Conservation (phyloP, 257 asterid genomes). For the Datura wrightii region DNA sequence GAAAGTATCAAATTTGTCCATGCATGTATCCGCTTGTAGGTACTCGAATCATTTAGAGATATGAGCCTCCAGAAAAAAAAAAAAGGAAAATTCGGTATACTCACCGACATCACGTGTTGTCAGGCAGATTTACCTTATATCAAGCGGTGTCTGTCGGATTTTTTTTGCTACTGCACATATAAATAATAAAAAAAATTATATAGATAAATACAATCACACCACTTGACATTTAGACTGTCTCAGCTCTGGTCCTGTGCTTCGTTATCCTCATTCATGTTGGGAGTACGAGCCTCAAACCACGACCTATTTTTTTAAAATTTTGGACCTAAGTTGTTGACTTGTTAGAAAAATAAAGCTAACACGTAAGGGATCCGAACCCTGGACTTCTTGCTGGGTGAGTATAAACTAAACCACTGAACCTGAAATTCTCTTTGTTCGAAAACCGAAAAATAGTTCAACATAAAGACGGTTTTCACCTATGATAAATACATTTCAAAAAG, state of each 20-base stretch:
- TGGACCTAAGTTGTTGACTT: not conserved
- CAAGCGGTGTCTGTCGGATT: not conserved
- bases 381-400: not conserved
- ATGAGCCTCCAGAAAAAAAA: not conserved
- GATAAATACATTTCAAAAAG: constrained; percentile 9
- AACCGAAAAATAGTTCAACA: not conserved
- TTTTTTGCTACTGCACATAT: not conserved
- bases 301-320: not conserved
- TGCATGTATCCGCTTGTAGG: constrained; percentile 1
- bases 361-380: not conserved
- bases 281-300: not conserved
- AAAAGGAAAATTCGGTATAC: not conserved
- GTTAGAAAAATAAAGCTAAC: not conserved
- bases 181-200: not conserved
- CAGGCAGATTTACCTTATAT: not conserved
- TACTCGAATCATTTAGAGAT: not conserved
- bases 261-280: not conserved
- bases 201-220: not conserved
- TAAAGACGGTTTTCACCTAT: not conserved
- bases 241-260: not conserved
- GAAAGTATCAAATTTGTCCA: not conserved
- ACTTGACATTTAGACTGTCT: not conserved
- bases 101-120: not conserved
- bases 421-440: not conserved
- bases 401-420: not conserved